A percentile compares a stretch with the other conserved stretches of the same genome.
Conservation (phyloP, 495 filamentous ascomycete genomes). For the Lasiosphaeria ovina region DNA sequence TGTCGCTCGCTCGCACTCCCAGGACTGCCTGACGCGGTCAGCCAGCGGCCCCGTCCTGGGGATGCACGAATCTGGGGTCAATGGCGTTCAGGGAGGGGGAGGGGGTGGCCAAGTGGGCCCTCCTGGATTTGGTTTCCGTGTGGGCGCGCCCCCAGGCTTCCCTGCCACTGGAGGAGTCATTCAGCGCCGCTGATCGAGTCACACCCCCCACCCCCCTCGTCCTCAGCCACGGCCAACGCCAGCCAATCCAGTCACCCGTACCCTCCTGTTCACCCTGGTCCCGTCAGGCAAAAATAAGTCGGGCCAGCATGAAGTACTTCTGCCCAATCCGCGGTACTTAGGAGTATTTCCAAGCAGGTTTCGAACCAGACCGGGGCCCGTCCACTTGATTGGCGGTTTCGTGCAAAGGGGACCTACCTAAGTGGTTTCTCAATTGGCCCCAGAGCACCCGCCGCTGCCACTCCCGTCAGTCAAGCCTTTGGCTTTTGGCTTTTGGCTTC, state of each 20-base stretch:
- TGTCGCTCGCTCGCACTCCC: constrained; percentile 12
- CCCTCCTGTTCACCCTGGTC: constrained; percentile 2
- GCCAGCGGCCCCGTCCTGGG: constrained; percentile 6
- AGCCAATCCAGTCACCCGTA: constrained; percentile 12
- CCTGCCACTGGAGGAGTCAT: constrained; percentile 25
- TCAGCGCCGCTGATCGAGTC: constrained; percentile 21
- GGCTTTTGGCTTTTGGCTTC: not conserved
- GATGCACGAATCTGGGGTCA: constrained; percentile 27
- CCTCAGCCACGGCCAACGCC: constrained; percentile 10
- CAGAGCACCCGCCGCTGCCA: not conserved
- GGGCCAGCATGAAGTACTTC: constrained; percentile 24
- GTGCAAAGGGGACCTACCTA: not conserved
- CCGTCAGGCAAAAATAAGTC: constrained; percentile 25
- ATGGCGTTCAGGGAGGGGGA: constrained; percentile 6
- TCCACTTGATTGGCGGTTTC: constrained; percentile 7
- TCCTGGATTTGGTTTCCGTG: constrained; percentile 12
- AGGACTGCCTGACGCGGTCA: constrained; percentile 10
- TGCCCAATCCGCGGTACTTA: constrained; percentile 28
- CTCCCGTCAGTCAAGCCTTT: constrained; percentile 2
- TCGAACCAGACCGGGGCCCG: not conserved
- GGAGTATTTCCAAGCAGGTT: constrained; percentile 9
- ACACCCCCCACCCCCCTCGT: constrained; percentile 14
- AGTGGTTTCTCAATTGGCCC: not conserved
- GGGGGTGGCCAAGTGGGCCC: not conserved
- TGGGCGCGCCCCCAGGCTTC: constrained; percentile 2